Evolutionary conservation across 2,329 filamentous ascomycete genomes (phyloP).

Genomic region (Thielaviopsis populi): DNA sequence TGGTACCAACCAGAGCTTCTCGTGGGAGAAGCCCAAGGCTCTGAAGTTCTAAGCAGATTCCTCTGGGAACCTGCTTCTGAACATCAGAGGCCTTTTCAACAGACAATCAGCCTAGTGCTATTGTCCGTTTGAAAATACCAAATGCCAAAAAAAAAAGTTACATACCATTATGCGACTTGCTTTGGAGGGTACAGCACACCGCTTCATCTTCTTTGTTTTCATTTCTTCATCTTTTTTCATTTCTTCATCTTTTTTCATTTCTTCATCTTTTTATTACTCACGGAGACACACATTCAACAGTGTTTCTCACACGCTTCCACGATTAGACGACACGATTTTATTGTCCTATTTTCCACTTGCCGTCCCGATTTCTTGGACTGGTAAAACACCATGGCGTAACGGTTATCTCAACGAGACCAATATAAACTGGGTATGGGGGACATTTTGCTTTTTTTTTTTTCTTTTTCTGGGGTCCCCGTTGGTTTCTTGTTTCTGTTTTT

Average conservation of each 20-base stretch:
- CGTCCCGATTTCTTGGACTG: background rate
- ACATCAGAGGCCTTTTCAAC: background rate
- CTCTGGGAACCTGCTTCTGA: background rate
- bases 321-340: slow-evolving; percentile 26
- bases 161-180: slow-evolving; percentile 5
- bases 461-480: slow-evolving; percentile 12
- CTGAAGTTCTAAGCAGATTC: slow-evolving; percentile 62
- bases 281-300: slow-evolving; percentile 29
- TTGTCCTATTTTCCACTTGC: slow-evolving; percentile 25
- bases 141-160: slow-evolving; percentile 7
- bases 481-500: slow-evolving; percentile 8
- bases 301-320: slow-evolving; percentile 23
- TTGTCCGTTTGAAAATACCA: slow-evolving; percentile 4
- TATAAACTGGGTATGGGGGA: slow-evolving; percentile 6
- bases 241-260: slow-evolving; percentile 12
- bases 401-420: slow-evolving; percentile 33
- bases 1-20: slow-evolving; percentile 87
- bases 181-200: slow-evolving; percentile 17
- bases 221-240: slow-evolving; percentile 12
- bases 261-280: slow-evolving; percentile 16
- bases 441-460: slow-evolving; percentile 5
- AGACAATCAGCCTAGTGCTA: background rate
- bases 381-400: slow-evolving; percentile 25
- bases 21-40: slow-evolving; percentile 94
- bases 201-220: slow-evolving; percentile 17